Base-by-base conservation (phyloP, 2,329 filamentous ascomycete species). In the Xylariaceae sp. region DNA sequence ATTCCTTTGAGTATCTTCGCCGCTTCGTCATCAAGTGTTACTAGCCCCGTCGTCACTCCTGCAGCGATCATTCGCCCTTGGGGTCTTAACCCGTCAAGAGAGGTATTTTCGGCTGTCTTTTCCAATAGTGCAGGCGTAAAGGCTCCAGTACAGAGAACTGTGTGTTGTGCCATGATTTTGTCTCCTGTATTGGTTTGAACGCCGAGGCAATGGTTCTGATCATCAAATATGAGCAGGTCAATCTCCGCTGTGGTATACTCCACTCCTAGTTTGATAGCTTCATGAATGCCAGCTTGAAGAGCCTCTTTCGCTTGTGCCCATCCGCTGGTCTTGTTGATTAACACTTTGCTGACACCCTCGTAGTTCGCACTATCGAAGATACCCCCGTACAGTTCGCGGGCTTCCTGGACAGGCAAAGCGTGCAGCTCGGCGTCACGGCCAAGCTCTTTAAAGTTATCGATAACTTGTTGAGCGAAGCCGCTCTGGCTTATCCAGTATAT, bases 241-340 rank as follows among this genome's bases (percentile, higher is more conserved):
- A 78, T 72, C 60, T 81, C 77, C 6, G 75, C 75, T 1, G 68
- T 70, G 7, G 81, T 70, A 48, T 82, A 82, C 62, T 75, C 74
- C 30, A 82, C 81, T 1, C 81, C 81, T 20, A 79, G 64, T 50
- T 73, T 71, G 1, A 82, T 59, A 11, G 74, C 76, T 60, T 70
- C 72, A 50, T 74, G 73, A 3, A 77, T 81, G 2, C 80, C 75
- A 6, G 75, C 75, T 50, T 70, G 65, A 42, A 84, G 64, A 36
- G 77, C 74, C 55, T 81, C 78, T 18, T 78, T 80, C 11, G 81
- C 81, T 33, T 79, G 77, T n/a, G 73, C 80, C 80, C 81, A 83
- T 0, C 81, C 81, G 64, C 79, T 81, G 29, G 75, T 80, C 62
- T 73, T 74, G 64, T 83, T 83, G 16, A 83, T 69, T 15, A 81